These are phyloP conservation scores for Nemania sp. DNA, from an alignment of 2,329 filamentous ascomycete genomes.

Conservation along the genomic window DNA sequence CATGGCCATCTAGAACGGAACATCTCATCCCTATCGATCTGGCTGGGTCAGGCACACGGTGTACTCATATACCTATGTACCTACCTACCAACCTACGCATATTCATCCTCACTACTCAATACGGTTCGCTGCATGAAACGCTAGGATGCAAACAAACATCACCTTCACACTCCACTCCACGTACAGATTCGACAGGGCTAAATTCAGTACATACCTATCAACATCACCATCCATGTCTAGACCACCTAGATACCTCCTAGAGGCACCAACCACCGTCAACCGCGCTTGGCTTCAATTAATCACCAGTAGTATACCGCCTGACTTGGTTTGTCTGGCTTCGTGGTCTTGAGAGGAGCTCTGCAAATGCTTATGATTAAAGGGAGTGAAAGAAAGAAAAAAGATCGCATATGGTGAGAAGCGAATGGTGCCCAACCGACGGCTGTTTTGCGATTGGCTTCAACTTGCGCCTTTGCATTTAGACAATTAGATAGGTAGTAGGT, in stretches of 20 bases:
- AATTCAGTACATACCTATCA: background rate
- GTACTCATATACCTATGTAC: background rate
- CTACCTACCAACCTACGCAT: no score
- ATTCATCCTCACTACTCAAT: constrained; percentile 17
- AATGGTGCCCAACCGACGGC: constrained; percentile 18
- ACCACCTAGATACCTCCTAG: background rate
- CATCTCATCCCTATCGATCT: background rate
- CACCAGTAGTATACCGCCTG: background rate
- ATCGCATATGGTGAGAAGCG: background rate
- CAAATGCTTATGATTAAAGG: background rate
- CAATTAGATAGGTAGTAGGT: no score
- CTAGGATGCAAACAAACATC: constrained; percentile 33
- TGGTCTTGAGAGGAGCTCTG: background rate
- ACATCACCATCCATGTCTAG: constrained; percentile 20
- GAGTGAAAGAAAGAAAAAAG: background rate
- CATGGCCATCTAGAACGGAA: background rate
- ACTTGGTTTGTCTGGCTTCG: background rate
- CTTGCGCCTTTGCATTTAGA: background rate
- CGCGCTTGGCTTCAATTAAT: constrained; percentile 17
- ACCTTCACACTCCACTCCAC: constrained; percentile 31
- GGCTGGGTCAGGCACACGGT: background rate
- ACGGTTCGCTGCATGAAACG: constrained; percentile 33
- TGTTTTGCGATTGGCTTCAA: background rate
- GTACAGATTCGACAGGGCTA: constrained; percentile 27
- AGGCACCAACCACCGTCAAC: constrained; percentile 15